Percentiles rank a stretch among this genome's conserved stretches.
Evolutionary conservation across 169 alveolate genomes (phyloP).

Genomic region (Plasmodium falciparum): DNA sequence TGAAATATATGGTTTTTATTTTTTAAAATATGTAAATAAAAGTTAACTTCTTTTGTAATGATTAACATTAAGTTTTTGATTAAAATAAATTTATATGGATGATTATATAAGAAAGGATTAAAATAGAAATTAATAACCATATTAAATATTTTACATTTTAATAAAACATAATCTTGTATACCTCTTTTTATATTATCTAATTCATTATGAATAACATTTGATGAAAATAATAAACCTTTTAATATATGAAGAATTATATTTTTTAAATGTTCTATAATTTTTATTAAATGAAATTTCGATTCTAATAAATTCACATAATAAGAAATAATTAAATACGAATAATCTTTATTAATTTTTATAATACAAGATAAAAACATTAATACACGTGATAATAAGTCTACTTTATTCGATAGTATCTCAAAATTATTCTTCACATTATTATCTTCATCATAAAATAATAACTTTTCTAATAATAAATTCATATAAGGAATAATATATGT

Average conservation of each 20-base stretch:
- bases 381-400: conserved; percentile 8
- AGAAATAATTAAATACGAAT: conserved; percentile 40
- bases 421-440: neutral
- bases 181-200: conserved; percentile 30
- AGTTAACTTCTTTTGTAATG: conserved; percentile 49
- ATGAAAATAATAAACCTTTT: conserved; percentile 40
- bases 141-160: conserved; percentile 45
- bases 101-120: conserved; percentile 11
- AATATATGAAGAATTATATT: conserved; percentile 35
- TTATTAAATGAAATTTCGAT: conserved; percentile 30
- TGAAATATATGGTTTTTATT: conserved; percentile 48
- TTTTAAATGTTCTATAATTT: conserved; percentile 46
- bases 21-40: conserved; percentile 50
- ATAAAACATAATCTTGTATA: conserved; percentile 41
- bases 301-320: conserved; percentile 56
- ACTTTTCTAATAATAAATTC: conserved; percentile 31
- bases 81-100: conserved; percentile 64
- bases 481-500: conserved; percentile 61
- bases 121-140: conserved; percentile 33
- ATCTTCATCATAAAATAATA: neutral
- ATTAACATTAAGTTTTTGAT: conserved; percentile 58
- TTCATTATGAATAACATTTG: neutral
- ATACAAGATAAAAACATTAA: conserved; percentile 46
- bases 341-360: conserved; percentile 47
- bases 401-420: neutral